Base-by-base conservation (phyloP, 345 rosid genomes). In the Trapa bicornis region DNA sequence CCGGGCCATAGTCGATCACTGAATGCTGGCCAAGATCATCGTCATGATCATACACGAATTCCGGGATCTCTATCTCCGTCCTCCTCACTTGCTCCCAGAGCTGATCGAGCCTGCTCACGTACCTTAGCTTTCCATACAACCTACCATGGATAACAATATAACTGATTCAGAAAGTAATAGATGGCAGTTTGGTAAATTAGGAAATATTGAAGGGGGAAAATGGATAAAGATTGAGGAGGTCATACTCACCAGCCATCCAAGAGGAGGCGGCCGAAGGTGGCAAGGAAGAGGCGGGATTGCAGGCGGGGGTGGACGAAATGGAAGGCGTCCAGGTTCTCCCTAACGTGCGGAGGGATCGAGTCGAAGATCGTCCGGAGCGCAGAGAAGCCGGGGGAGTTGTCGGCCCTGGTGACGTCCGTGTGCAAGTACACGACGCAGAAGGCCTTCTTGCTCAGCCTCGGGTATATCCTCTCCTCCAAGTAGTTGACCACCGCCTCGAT, bases 221-320 rank as follows among this genome's bases (percentile, higher is more conserved):
- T 45, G 11, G 48, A 1, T 6, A 50, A 22, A 22, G 29, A 22
- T 0, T 22, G 29, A 50, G 22, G 6, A 50, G 56, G 22, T 5
- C 17, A 50, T 22, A 22, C 29, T 22, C 37, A 14, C 81, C 77
- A 69, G 84, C 89, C 85, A 82, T 71, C 84, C 84, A 38, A 83
- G 12, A 84, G 61, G 22, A 86, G 67, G 68, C 89, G 89, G 47
- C 87, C 89, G 45, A 86, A 77, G 62, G 85, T 81, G 80, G 91
- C 89, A 5, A 87, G 79, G 69, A 87, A 82, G 70, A 85, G 79
- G 42, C 90, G 75, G 67, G 80, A 54, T 48, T 78, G 87, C 8
- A 85, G 65, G 16, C 73, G 79, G 4, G 90, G 90, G 73, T 87
- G 94, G 69, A 87, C 60, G 77, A 87, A 87, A 69, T 84, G 81